Conservation (phyloP, 306 rosid species). For the Astragalus glycyphyllos region DNA sequence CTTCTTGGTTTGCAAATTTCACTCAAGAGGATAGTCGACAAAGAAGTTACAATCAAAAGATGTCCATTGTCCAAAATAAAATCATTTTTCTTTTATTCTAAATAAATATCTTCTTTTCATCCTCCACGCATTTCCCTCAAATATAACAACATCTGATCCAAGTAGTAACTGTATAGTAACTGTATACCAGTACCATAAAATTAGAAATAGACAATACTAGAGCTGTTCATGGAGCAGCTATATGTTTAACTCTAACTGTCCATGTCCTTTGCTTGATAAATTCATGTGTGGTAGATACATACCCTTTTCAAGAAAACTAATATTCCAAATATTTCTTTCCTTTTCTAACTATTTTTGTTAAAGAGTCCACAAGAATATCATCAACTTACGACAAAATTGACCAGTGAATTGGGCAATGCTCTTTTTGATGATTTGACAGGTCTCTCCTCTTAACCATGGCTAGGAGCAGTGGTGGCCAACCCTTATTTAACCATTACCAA, state of each 20-base stretch:
- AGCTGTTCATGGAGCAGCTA: constrained; percentile 11
- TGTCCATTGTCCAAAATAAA: no score
- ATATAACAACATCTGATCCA: background rate
- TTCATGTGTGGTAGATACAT: no score
- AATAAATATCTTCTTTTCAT: background rate
- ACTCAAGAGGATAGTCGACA: no score
- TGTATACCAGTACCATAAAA: background rate
- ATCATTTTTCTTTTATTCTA: no score
- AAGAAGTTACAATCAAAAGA: no score
- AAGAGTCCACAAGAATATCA: constrained; percentile 37
- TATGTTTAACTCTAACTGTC: background rate
- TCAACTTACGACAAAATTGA: constrained; percentile 32
- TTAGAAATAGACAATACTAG: background rate
- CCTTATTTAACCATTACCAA: constrained; percentile 36
- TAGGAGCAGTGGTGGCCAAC: constrained; percentile 12
- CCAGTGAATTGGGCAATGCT: constrained; percentile 26
- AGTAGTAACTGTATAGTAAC: background rate
- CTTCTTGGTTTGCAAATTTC: no score
- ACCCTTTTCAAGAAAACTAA: constrained; percentile 7
- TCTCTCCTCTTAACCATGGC: constrained; percentile 1
- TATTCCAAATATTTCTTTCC: background rate
- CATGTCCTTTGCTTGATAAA: background rate
- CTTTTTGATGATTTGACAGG: constrained; percentile 44
- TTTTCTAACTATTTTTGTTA: constrained; percentile 6
- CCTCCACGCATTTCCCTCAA: background rate